These are phyloP conservation scores for Talaromyces funiculosus DNA, from an alignment of 2,329 filamentous ascomycete species.

Conservation along the genomic window DNA sequence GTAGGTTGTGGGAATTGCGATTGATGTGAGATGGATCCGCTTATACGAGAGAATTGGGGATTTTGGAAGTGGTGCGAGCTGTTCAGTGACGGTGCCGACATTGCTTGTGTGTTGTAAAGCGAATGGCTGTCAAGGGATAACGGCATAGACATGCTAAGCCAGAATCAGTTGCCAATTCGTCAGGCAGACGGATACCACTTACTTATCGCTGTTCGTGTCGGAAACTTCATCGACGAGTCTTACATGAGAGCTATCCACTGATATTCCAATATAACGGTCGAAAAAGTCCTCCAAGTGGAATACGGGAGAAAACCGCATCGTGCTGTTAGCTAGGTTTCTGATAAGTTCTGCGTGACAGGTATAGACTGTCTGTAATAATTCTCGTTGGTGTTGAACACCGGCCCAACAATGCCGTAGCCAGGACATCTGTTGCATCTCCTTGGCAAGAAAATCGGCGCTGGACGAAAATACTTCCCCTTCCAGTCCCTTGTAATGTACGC, in stretches of 20 bases:
- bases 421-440: constrained; percentile 73
- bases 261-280: constrained; percentile 67
- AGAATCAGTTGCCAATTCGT: neutral
- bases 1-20: neutral
- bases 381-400: constrained; percentile 71
- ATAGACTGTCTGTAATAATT: constrained; percentile 72
- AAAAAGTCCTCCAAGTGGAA: constrained; percentile 87
- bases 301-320: constrained; percentile 68
- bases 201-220: constrained; percentile 53
- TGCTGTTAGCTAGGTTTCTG: constrained; percentile 61
- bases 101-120: constrained; percentile 11
- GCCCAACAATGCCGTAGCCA: constrained; percentile 72
- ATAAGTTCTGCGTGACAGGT: constrained; percentile 75
- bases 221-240: constrained; percentile 62
- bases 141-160: constrained; percentile 12
- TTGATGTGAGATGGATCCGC: neutral
- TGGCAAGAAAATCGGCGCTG: constrained; percentile 64
- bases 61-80: constrained; percentile 11
- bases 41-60: constrained; percentile 1
- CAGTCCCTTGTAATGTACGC: constrained; percentile 67
- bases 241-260: constrained; percentile 70
- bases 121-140: constrained; percentile 10
- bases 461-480: constrained; percentile 59
- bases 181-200: constrained; percentile 21
- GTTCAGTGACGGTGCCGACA: constrained; percentile 9